Conservation (phyloP, 148 eudicot genomes). For the Linanthus parryae region DNA sequence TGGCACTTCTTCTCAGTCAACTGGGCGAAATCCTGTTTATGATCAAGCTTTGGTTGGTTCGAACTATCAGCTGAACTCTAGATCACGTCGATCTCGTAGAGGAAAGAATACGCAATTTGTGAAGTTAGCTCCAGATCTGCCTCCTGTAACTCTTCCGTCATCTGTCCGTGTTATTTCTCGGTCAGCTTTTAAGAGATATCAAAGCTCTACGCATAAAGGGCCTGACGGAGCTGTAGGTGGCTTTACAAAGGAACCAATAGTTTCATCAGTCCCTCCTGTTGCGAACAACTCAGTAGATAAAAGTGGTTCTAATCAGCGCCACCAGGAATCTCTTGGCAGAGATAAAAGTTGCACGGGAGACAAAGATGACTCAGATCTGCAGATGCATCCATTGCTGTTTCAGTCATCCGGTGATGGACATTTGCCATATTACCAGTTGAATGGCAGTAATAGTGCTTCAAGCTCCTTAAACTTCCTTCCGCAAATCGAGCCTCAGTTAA, state of each 20-base stretch:
- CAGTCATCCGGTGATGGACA: slow-evolving; percentile 52
- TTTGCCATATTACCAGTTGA: slow-evolving; percentile 50
- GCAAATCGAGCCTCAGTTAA: slow-evolving; percentile 48
- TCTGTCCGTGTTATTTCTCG: slow-evolving; percentile 82
- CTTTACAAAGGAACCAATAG: slow-evolving; percentile 20
- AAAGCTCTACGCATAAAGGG: slow-evolving; percentile 23
- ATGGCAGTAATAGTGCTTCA: slow-evolving; percentile 29
- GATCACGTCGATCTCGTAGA: slow-evolving; percentile 42
- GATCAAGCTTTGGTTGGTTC: too few relatives aligned
- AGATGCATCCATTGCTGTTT: slow-evolving; percentile 88
- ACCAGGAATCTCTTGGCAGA: slow-evolving; percentile 22
- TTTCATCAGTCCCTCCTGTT: slow-evolving; percentile 12
- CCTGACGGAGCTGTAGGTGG: slow-evolving; percentile 7
- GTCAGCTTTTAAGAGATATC: slow-evolving; percentile 56
- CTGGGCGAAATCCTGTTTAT: slow-evolving; percentile 29
- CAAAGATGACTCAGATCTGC: slow-evolving; percentile 48
- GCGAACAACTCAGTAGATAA: slow-evolving; percentile 15
- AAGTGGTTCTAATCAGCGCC: slow-evolving; percentile 17
- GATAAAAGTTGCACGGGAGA: slow-evolving; percentile 27
- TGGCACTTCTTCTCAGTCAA: slow-evolving; percentile 16
- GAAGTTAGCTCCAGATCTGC: slow-evolving; percentile 87
- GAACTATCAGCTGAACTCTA: slow-evolving; percentile 19
- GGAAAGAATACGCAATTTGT: slow-evolving; percentile 45
- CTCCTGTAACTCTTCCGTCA: slow-evolving; percentile 97
- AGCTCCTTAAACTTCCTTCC: slow-evolving; percentile 68